Evolutionary conservation across 1,139 yeast genomes (phyloP).

Genomic region (Yamadazyma triangularis): DNA sequence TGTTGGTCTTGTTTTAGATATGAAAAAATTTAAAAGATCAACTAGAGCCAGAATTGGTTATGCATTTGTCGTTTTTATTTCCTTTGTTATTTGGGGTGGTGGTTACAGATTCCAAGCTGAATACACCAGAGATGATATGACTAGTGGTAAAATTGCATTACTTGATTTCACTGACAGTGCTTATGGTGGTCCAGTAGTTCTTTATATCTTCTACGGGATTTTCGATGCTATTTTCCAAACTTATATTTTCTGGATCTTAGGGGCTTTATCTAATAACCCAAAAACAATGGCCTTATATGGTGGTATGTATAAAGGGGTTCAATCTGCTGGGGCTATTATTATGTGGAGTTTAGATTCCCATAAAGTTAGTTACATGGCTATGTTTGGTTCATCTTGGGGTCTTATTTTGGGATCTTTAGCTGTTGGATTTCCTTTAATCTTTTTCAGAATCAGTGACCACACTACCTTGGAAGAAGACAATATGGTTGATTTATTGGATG

Average conservation of each 20-base stretch:
- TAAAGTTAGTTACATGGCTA: conserved; percentile 32
- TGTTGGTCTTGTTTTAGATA: conserved; percentile 47
- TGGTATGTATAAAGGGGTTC: conserved; percentile 61
- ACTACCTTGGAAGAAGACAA: conserved; percentile 37
- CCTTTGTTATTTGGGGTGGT: conserved; percentile 59
- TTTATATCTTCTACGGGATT: conserved; percentile 57
- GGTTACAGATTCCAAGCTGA: conserved; percentile 50
- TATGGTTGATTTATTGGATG: conserved; percentile 6
- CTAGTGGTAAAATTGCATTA: conserved; percentile 19
- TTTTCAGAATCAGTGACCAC: conserved; percentile 40
- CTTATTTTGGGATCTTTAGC: conserved; percentile 46
- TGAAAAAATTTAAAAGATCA: conserved; percentile 35
- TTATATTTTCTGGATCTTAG: conserved; percentile 52
- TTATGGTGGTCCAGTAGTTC: conserved; percentile 57
- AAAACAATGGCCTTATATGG: conserved; percentile 54
- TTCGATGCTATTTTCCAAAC: conserved; percentile 59
- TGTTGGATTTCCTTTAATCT: conserved; percentile 35
- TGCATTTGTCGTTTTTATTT: conserved; percentile 33
- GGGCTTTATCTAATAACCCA: conserved; percentile 55
- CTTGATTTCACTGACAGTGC: conserved; percentile 43
- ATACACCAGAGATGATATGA: conserved; percentile 32
- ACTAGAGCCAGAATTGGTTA: conserved; percentile 47
- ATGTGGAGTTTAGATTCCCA: conserved; percentile 57
- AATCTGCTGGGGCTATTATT: conserved; percentile 61
- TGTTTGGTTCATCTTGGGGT: conserved; percentile 59